Percentiles rank a stretch among this genome's conserved stretches.
Evolutionary conservation across 495 filamentous ascomycete genomes (phyloP).

Genomic region (Hypoxylon perforatum): DNA sequence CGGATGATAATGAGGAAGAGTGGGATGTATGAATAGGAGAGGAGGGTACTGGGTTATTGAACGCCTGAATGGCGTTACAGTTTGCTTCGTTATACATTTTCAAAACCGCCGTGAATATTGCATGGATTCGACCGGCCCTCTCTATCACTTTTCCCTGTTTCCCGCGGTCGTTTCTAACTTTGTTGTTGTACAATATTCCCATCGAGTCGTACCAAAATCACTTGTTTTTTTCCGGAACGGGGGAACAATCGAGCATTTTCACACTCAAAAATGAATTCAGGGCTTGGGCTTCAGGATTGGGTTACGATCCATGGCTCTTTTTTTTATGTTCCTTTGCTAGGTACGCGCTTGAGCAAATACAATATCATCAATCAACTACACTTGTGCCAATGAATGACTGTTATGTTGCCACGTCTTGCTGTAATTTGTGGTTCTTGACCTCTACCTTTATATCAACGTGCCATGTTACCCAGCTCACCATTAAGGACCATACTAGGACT

Average conservation of each 20-base stretch:
- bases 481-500: not conserved
- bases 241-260: constrained; percentile 19
- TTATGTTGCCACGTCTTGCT: constrained; percentile 16
- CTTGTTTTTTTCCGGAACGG: constrained; percentile 13
- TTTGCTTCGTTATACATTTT: constrained; percentile 42
- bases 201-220: constrained; percentile 7
- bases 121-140: constrained; percentile 29
- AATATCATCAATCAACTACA: constrained; percentile 1
- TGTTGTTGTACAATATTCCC: constrained; percentile 38
- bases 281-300: constrained; percentile 34
- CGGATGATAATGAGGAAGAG: constrained; percentile 55
- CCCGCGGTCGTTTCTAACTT: constrained; percentile 21
- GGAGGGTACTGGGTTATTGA: not conserved
- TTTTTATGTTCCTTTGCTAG: constrained; percentile 3
- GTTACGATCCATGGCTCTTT: constrained; percentile 12
- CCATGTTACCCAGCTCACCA: not conserved
- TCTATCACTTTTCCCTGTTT: not conserved
- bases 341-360: constrained; percentile 3
- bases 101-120: constrained; percentile 35
- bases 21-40: constrained; percentile 58
- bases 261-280: constrained; percentile 12
- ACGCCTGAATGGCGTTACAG: constrained; percentile 1
- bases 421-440: not conserved
- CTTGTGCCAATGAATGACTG: constrained; percentile 22
- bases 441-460: constrained; percentile 1